Evolutionary conservation across 129 eudicot genomes (phyloP).

Genomic region (Pittosporum tobira): DNA sequence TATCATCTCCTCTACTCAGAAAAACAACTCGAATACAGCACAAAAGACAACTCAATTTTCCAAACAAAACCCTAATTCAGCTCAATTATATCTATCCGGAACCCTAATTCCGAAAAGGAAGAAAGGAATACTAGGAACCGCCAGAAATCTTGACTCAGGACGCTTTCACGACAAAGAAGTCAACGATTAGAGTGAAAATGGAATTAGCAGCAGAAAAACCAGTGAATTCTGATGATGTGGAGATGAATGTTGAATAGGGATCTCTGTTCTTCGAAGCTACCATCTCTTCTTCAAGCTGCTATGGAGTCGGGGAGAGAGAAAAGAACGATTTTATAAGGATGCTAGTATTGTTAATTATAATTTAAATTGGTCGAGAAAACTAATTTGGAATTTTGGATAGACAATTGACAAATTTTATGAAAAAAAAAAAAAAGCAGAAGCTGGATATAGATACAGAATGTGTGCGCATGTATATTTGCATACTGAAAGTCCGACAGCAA

Average conservation of each 20-base stretch:
- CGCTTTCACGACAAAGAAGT: not conserved
- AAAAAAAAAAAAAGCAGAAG: too few species aligned
- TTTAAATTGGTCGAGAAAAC: not conserved
- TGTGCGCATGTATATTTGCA: constrained; percentile 15
- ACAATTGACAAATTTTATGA: not conserved
- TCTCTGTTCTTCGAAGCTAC: constrained; percentile 24
- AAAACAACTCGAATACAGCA: too few species aligned
- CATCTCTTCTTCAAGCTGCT: constrained; percentile 22
- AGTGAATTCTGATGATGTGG: too few species aligned
- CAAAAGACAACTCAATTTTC: constrained; percentile 3
- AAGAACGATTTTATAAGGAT: not conserved
- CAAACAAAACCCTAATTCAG: constrained; percentile 5
- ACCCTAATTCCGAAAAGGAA: constrained; percentile 30
- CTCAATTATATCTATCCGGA: constrained; percentile 3
- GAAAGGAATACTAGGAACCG: not conserved
- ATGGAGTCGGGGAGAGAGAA: constrained; percentile 25
- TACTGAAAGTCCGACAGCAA: constrained; percentile 10
- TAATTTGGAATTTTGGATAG: too few species aligned
- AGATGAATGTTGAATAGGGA: constrained; percentile 2
- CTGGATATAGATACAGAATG: constrained; percentile 1
- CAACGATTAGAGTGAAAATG: constrained; percentile 9
- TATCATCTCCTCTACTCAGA: constrained; percentile 35
- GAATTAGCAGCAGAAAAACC: not conserved
- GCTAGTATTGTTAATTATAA: too few species aligned
- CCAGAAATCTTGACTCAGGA: not conserved